Evolutionary conservation across 208 protist species (phyloP), one percentile per base, ranked within the genome.

Genomic region (Naegleria gruberi): DNA sequence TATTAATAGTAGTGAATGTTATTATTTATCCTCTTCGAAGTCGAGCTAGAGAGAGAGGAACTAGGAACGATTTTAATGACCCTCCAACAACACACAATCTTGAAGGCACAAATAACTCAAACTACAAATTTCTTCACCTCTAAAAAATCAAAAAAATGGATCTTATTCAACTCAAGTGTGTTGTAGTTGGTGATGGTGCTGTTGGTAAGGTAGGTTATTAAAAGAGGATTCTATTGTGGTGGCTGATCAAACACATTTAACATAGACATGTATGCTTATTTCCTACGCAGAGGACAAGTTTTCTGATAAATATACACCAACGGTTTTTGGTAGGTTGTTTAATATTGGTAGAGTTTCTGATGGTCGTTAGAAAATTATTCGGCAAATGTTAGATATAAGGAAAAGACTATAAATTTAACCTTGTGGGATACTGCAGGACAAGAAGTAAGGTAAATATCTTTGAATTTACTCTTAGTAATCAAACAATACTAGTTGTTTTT

Each of bases 371-470:
- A 82, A 34, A 82, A 82, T 82, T 97, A 96, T 90, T 88, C 55
- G 26, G 95, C 95, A 19, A 97, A 95, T 41, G 93, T 96, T 19
- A 95, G 95, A 94, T 92, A 93, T 41, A 93, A 95, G 47, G 91
- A 90, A 46, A 94, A 93, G 87, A 91, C 94, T 44, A 91, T 94
- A 47, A 92, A 82, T 47, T 77, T 96, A 17, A 91, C 92, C 34
- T 85, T 96, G 4, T 96, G 94, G 93, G 93, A 94, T 89, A 95
- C 94, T 55, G 94, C 94, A 40, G 74, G 74, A 15, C 74, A 82
- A 41, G 74, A 82, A 23, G 51, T 65, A 19, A 65, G 51, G n/a
- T n/a, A n/a, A n/a, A n/a, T n/a, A n/a, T n/a, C n/a, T n/a, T n/a
- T n/a, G n/a, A n/a, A n/a, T n/a, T n/a, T n/a, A n/a, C n/a, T 65